A percentile compares a stretch with the other conserved stretches of the same genome.
These are phyloP conservation scores for Tuber brumale DNA, from an alignment of 495 filamentous ascomycete species.

Conservation along the genomic window DNA sequence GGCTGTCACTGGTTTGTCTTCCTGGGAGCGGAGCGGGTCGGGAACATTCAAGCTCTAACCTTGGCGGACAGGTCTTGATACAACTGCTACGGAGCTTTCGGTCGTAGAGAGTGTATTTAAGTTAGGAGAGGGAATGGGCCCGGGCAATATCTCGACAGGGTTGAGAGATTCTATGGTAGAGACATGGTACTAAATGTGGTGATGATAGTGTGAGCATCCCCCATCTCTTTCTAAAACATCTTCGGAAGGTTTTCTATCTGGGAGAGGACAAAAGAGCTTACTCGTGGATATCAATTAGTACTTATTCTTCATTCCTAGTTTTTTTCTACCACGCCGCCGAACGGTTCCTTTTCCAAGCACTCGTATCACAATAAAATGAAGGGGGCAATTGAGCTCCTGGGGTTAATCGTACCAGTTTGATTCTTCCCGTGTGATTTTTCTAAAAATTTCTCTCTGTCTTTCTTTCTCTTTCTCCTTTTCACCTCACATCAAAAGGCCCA, in stretches of 20 bases:
- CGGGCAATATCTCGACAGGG: slow-evolving; percentile 63
- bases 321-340: neutral
- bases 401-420: neutral
- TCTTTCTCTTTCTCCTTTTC: neutral
- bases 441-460: neutral
- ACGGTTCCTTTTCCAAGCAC: neutral
- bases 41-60: slow-evolving; percentile 44
- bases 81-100: slow-evolving; percentile 91
- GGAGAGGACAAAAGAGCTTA: neutral
- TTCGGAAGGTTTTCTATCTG: neutral
- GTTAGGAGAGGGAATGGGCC: slow-evolving; percentile 77
- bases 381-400: neutral
- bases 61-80: slow-evolving; percentile 62
- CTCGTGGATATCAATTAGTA: neutral
- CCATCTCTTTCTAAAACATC: neutral
- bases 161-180: slow-evolving; percentile 98
- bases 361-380: neutral
- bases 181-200: slow-evolving; percentile 72
- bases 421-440: neutral
- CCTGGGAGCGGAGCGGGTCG: neutral
- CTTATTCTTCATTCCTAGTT: neutral
- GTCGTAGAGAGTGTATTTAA: slow-evolving; percentile 94
- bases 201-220: neutral
- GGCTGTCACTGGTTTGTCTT: slow-evolving; percentile 54
- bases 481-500: neutral